Evolutionary conservation across 768 basidiomycete genomes (phyloP).

Genomic region (Tulasnella sp.): DNA sequence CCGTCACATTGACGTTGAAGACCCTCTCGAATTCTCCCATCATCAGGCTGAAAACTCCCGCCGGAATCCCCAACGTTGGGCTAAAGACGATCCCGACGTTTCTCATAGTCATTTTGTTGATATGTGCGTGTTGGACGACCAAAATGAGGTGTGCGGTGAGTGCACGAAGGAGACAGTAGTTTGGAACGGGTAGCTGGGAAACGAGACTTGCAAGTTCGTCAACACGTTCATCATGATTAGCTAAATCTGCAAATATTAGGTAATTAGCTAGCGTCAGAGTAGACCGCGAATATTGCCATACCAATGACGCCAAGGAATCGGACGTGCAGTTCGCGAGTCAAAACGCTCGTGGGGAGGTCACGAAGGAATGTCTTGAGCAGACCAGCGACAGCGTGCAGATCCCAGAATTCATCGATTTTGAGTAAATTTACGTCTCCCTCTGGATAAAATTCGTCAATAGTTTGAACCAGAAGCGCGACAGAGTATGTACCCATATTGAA

Average conservation of each 20-base stretch:
- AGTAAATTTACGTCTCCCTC: constrained; percentile 95
- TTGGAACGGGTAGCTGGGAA: constrained; percentile 74
- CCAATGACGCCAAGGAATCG: constrained; percentile 88
- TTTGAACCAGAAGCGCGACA: not conserved
- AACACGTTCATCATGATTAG: constrained; percentile 79
- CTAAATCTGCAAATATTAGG: constrained; percentile 49
- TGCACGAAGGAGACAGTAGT: constrained; percentile 89
- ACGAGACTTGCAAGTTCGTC: constrained; percentile 78
- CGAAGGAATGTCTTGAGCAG: constrained; percentile 88
- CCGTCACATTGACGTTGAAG: constrained; percentile 59
- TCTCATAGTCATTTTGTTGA: constrained; percentile 98
- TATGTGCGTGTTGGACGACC: constrained; percentile 77
- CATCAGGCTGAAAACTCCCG: constrained; percentile 91
- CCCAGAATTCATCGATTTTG: constrained; percentile 84
- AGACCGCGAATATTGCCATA: constrained; percentile 28
- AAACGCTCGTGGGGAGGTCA: constrained; percentile 83
- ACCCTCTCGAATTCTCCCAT: constrained; percentile 87
- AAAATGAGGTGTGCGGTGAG: constrained; percentile 90
- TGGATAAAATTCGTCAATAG: constrained; percentile 22
- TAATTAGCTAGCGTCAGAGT: not conserved
- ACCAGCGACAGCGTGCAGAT: constrained; percentile 95
- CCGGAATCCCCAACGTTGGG: constrained; percentile 95
- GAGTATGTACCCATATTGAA: constrained; percentile 70
- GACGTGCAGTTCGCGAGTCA: constrained; percentile 85
- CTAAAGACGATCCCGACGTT: constrained; percentile 99